A percentile compares a stretch with the other conserved stretches of the same genome.
phyloP scores from a whole-genome alignment of 1,139 yeast genomes.

The Geotrichum carabidarum region DNA sequence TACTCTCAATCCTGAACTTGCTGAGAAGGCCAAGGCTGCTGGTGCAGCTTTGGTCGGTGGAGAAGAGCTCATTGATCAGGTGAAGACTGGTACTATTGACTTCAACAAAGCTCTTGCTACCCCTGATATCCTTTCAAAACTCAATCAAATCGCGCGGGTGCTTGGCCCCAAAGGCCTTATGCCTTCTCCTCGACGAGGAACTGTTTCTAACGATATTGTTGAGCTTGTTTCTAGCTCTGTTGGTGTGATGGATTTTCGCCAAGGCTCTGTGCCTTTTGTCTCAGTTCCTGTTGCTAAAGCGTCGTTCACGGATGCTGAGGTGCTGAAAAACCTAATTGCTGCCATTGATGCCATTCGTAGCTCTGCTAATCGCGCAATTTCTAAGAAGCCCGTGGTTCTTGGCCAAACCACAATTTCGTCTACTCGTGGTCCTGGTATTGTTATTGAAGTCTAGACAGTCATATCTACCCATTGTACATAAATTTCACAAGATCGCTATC shows the following conservation, averaged over 20 bases:
- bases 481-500: neutral
- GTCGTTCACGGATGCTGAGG: slow-evolving; percentile 70
- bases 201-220: slow-evolving; percentile 66
- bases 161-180: slow-evolving; percentile 87
- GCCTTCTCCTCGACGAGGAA: slow-evolving; percentile 84
- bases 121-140: slow-evolving; percentile 62
- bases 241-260: slow-evolving; percentile 72
- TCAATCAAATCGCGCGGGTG: slow-evolving; percentile 60
- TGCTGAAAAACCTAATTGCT: slow-evolving; percentile 64
- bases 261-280: slow-evolving; percentile 43
- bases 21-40: slow-evolving; percentile 50
- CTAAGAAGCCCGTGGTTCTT: slow-evolving; percentile 60
- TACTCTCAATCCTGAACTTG: slow-evolving; percentile 52
- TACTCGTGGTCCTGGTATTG: slow-evolving; percentile 77
- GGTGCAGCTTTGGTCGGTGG: slow-evolving; percentile 71
- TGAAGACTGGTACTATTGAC: slow-evolving; percentile 54
- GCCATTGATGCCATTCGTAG: slow-evolving; percentile 61
- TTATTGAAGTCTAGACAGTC: slow-evolving; percentile 49
- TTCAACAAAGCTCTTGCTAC: slow-evolving; percentile 83
- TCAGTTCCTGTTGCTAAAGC: slow-evolving; percentile 63
- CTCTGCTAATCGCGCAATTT: slow-evolving; percentile 46
- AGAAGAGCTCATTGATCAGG: slow-evolving; percentile 57
- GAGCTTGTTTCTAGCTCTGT: slow-evolving; percentile 50
- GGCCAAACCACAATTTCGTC: slow-evolving; percentile 68
- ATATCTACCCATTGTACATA: neutral